A percentile compares a stretch with the other conserved stretches of the same genome.
Evolutionary conservation across 2,329 filamentous ascomycete genomes (phyloP).

Genomic region (Thermoascus crustaceus): DNA sequence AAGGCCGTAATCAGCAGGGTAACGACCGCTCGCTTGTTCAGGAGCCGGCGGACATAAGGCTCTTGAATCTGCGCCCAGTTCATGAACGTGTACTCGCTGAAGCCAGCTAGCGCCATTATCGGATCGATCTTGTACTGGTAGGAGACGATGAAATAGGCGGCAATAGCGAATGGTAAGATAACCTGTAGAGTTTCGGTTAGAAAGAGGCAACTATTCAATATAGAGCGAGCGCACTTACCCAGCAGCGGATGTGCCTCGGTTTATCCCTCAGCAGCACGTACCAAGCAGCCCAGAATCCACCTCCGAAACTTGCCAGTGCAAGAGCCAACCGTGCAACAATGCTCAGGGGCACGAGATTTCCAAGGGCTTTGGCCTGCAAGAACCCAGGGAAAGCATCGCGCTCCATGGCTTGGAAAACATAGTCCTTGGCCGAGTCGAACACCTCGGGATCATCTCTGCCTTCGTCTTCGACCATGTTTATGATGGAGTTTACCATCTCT

Average conservation of each 20-base stretch:
- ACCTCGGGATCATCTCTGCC: conserved; percentile 93
- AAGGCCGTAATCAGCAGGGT: conserved; percentile 67
- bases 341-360: conserved; percentile 87
- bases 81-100: conserved; percentile 95
- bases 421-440: conserved; percentile 96
- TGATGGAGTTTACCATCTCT: conserved; percentile 77
- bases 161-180: conserved; percentile 85
- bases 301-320: conserved; percentile 79
- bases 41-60: conserved; percentile 78
- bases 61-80: conserved; percentile 82
- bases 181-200: conserved; percentile 40
- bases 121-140: conserved; percentile 97
- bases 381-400: conserved; percentile 98
- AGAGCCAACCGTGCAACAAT: conserved; percentile 78
- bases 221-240: conserved; percentile 52
- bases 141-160: conserved; percentile 78
- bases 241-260: conserved; percentile 65
- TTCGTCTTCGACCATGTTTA: conserved; percentile 78
- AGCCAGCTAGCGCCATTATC: conserved; percentile 75
- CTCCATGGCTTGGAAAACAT: conserved; percentile 99
- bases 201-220: conserved; percentile 5
- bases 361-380: conserved; percentile 85
- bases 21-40: conserved; percentile 75
- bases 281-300: conserved; percentile 88
- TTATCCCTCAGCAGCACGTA: conserved; percentile 85